Evolutionary conservation across 345 rosid genomes (phyloP), one percentile per base, ranked within the genome.

Genomic region (Lepidium didymum): DNA sequence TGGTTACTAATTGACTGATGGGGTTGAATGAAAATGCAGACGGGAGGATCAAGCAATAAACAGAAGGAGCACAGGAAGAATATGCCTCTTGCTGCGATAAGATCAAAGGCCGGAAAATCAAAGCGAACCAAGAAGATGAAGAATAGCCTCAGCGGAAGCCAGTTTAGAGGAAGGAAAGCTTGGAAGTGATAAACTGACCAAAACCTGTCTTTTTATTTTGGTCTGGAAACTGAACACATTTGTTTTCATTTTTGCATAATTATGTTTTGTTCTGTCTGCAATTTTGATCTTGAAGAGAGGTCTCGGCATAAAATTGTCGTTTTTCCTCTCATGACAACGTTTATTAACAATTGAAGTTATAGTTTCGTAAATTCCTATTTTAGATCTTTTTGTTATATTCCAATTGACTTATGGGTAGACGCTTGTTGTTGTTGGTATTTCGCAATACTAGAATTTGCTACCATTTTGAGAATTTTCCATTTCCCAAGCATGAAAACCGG

Each of bases 61-160:
- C 96, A 94, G 79, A 94, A 94, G 77, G 91, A 91, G 56, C 99
- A 83, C 79, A 86, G 77, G 70, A 94, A 94, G 86, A 51, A 51
- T 34, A 87, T 94, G 97, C 97, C 96, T 44, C 67, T 75, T 2
- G 96, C 96, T 65, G 97, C 99, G 2, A 80, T 81, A 67, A 86
- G 85, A 73, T 80, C 85, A 29, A 87, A 82, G 76, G 84, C 79
- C 2, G 77, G 76, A 12, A 82, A 75, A 73, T 68, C 86, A 67
- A 87, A 79, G 21, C 80, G 77, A 68, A 64, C 67, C 53, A 91
- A 82, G 80, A 82, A 29, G 62, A 84, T 35, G 75, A 87, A 87
- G 74, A 54, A 43, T 21, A 66, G 12, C 16, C 72, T 70, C 25
- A 49, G 81, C 9, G 96, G 93, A 59, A 89, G 79, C 66, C 96